Percentiles rank a stretch among this genome's conserved stretches.
Conservation (phyloP, 257 asterid species). For the Solanum ossicruentum region DNA sequence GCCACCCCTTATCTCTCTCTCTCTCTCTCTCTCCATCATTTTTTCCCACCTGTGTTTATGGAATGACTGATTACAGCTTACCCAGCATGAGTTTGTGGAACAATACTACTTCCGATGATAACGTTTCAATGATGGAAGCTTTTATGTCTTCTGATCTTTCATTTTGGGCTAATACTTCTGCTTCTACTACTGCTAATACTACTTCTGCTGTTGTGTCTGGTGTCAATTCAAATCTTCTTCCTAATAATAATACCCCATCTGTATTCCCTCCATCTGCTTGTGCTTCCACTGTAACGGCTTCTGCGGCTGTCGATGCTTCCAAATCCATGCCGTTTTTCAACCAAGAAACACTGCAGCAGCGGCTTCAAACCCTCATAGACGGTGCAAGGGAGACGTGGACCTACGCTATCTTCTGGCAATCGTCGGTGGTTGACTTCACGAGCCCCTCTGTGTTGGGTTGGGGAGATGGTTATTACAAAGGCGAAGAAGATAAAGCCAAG, state of each 20-base stretch:
- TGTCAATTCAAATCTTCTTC: background rate
- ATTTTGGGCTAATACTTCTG: slow-evolving; percentile 13
- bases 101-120: slow-evolving; percentile 9
- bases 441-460: slow-evolving; percentile 7
- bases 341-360: slow-evolving; percentile 49
- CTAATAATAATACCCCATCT: background rate
- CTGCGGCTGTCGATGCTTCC: slow-evolving; percentile 1
- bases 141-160: slow-evolving; percentile 36
- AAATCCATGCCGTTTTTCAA: slow-evolving; percentile 11
- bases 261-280: background rate
- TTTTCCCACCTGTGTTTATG: background rate
- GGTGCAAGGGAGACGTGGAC: slow-evolving; percentile 51
- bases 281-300: slow-evolving; percentile 9
- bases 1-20: background rate
- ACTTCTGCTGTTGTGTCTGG: too few species aligned
- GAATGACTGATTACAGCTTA: slow-evolving; percentile 8
- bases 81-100: slow-evolving; percentile 27
- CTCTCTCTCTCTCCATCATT: background rate
- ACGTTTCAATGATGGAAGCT: slow-evolving; percentile 27
- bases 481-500: slow-evolving; percentile 13
- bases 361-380: slow-evolving; percentile 39
- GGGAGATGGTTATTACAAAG: slow-evolving; percentile 28
- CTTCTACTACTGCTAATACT: background rate
- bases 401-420: slow-evolving; percentile 67
- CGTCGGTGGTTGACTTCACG: slow-evolving; percentile 22